Evolutionary conservation across 2,329 filamentous ascomycete genomes (phyloP).

Genomic region (Ophiostoma sp.): DNA sequence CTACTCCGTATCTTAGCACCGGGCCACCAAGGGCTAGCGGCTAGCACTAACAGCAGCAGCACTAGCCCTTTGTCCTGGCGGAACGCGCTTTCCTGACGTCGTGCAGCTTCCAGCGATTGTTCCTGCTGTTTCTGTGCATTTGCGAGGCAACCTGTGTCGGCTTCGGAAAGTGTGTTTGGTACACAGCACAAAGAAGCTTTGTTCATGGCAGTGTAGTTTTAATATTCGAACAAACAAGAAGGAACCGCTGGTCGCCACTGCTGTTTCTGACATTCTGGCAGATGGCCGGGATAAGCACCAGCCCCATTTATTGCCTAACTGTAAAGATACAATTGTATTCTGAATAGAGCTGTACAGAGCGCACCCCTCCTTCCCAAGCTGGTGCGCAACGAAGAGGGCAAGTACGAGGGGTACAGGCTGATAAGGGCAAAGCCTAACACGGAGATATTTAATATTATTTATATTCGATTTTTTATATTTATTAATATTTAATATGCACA

Average conservation of each 20-base stretch:
- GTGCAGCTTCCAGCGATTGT: not conserved
- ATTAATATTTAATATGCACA: not conserved
- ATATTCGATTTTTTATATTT: too few relatives aligned
- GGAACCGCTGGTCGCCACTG: not conserved
- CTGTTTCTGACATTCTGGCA: not conserved
- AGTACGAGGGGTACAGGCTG: not conserved
- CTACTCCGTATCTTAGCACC: not conserved
- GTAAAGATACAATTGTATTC: too few relatives aligned
- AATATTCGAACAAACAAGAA: not conserved
- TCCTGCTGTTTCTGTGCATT: conserved; percentile 2
- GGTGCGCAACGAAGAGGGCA: not conserved
- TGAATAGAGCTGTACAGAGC: not conserved
- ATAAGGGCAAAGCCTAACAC: conserved; percentile 11
- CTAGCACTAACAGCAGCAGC: not conserved
- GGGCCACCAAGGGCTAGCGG: not conserved
- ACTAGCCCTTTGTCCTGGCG: not conserved
- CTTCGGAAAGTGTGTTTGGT: not conserved
- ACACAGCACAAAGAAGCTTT: conserved; percentile 3
- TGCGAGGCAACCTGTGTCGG: not conserved
- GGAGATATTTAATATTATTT: not conserved
- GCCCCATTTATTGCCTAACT: not conserved
- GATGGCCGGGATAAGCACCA: not conserved
- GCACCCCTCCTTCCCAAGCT: conserved; percentile 7
- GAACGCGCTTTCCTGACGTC: conserved; percentile 8
- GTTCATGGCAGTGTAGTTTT: not conserved